Conservation (phyloP, 495 filamentous ascomycete species). For the Xylaria bambusicola region DNA sequence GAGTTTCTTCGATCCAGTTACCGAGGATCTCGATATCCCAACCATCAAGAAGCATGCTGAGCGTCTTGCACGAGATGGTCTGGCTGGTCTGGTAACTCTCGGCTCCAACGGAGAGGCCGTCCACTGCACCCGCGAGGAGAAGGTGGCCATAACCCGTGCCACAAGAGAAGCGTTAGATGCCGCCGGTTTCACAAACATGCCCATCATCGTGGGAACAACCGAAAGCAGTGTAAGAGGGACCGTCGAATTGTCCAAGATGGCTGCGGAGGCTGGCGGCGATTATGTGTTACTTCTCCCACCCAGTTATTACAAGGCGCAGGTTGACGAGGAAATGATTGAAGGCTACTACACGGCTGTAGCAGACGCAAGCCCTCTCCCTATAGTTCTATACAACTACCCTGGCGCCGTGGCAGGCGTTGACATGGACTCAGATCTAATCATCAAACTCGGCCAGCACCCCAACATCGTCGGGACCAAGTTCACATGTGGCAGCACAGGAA, state of each 20-base stretch:
- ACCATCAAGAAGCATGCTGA: conserved; percentile 78
- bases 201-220: conserved; percentile 78
- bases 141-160: conserved; percentile 71
- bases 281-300: conserved; percentile 78
- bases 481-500: conserved; percentile 88
- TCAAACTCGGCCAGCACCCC: conserved; percentile 75
- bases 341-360: conserved; percentile 78
- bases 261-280: conserved; percentile 71
- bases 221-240: conserved; percentile 79
- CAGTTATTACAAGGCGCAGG: conserved; percentile 78
- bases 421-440: conserved; percentile 87
- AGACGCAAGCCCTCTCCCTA: conserved; percentile 69
- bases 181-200: conserved; percentile 72
- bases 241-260: conserved; percentile 70
- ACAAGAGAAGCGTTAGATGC: conserved; percentile 82
- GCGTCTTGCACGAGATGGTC: conserved; percentile 77
- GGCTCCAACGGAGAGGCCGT: conserved; percentile 89
- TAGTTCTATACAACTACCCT: conserved; percentile 92
- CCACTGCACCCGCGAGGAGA: conserved; percentile 75
- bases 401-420: conserved; percentile 89
- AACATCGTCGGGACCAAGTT: conserved; percentile 90
- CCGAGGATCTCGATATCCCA: conserved; percentile 80
- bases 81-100: conserved; percentile 84
- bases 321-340: conserved; percentile 75
- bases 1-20: conserved; percentile 83